phyloP scores from a whole-genome alignment of 2,329 filamentous ascomycete genomes.

The Diaporthe longicolla region DNA sequence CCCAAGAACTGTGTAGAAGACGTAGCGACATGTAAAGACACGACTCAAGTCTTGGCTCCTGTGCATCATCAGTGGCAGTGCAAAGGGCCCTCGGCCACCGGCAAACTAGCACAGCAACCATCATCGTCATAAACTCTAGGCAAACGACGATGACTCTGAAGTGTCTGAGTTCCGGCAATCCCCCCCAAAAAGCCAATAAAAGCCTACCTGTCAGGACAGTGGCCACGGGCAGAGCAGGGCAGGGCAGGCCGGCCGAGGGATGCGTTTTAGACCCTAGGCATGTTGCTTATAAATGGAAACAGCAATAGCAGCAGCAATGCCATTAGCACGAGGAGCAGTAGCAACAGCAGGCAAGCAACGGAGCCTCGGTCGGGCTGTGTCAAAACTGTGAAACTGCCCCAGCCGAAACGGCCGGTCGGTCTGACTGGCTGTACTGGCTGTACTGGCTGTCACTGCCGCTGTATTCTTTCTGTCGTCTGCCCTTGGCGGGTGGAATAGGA shows the following conservation, averaged over 20 bases:
- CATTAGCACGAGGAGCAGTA: not conserved
- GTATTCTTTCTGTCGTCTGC: not conserved
- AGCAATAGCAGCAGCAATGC: too few relatives aligned
- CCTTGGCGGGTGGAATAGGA: slow-evolving; percentile 23
- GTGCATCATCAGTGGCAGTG: slow-evolving; percentile 54
- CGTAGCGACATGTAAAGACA: not conserved
- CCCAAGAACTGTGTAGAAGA: not conserved
- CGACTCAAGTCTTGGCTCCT: slow-evolving; percentile 30
- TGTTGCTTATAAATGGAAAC: slow-evolving; percentile 16
- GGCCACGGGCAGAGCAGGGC: slow-evolving; percentile 13
- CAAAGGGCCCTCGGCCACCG: slow-evolving; percentile 48
- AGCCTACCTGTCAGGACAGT: not conserved
- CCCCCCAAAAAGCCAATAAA: slow-evolving; percentile 4
- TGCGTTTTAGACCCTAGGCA: slow-evolving; percentile 17
- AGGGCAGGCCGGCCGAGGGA: slow-evolving; percentile 1
- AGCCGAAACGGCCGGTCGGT: slow-evolving; percentile 29
- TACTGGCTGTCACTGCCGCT: not conserved
- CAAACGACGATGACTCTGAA: not conserved
- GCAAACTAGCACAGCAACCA: not conserved
- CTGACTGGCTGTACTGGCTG: slow-evolving; percentile 15
- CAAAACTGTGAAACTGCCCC: slow-evolving; percentile 28
- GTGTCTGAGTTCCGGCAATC: not conserved
- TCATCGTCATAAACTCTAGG: slow-evolving; percentile 9
- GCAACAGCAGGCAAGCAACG: not conserved
- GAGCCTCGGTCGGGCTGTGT: slow-evolving; percentile 9